phyloP scores from a whole-genome alignment of 257 asterid species.

The Linderniella brevidens region DNA sequence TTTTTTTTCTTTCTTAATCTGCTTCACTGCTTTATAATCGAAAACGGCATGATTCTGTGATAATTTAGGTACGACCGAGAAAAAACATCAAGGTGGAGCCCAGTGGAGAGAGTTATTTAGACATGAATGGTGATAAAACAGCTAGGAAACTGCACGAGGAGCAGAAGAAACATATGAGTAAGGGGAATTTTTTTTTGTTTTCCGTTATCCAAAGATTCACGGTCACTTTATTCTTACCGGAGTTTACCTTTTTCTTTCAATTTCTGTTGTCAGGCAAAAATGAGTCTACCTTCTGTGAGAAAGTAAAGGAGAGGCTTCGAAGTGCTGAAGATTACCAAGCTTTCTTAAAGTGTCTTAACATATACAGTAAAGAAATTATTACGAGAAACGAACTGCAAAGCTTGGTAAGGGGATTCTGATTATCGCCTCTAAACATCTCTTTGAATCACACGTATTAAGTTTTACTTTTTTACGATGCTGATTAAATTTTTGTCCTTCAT shows the following conservation, averaged over 20 bases:
- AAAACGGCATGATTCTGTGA: neutral
- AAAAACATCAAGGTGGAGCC: slow-evolving; percentile 52
- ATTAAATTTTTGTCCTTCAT: neutral
- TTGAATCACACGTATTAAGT: neutral
- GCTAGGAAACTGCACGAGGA: slow-evolving; percentile 59
- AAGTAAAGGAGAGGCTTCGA: slow-evolving; percentile 74
- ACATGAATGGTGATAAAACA: slow-evolving; percentile 66
- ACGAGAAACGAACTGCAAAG: slow-evolving; percentile 71
- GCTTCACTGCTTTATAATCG: neutral
- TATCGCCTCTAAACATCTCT: slow-evolving; percentile 1
- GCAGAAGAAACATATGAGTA: slow-evolving; percentile 62
- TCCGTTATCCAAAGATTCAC: neutral
- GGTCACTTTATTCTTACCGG: no score
- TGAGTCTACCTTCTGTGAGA: slow-evolving; percentile 79
- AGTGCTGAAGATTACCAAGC: slow-evolving; percentile 89
- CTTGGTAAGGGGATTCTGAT: slow-evolving; percentile 48
- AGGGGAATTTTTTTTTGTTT: slow-evolving; percentile 21
- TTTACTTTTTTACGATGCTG: neutral
- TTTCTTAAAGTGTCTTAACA: slow-evolving; percentile 88
- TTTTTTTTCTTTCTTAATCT: slow-evolving; percentile 1
- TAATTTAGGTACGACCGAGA: slow-evolving; percentile 40
- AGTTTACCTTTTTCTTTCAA: neutral
- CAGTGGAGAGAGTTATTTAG: slow-evolving; percentile 55
- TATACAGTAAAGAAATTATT: slow-evolving; percentile 88
- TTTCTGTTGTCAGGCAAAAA: slow-evolving; percentile 43